phyloP scores from a whole-genome alignment of 106 monocot genomes.

The Acanthochlamys bracteata region DNA sequence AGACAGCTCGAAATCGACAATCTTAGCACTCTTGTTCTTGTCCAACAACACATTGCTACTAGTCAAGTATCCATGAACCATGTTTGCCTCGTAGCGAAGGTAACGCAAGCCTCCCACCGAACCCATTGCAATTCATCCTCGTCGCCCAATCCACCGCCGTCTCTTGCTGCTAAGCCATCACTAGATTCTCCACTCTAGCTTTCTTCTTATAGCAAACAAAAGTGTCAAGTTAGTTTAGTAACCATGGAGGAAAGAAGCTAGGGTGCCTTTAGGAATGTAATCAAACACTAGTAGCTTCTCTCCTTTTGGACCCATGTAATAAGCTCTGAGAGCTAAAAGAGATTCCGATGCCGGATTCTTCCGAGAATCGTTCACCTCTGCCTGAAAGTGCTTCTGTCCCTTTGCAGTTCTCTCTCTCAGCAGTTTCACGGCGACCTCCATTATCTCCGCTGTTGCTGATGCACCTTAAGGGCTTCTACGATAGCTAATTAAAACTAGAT shows the following conservation, averaged over 20 bases:
- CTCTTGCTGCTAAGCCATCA: constrained; percentile 27
- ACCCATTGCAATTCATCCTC: constrained; percentile 55
- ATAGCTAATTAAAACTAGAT: too few relatives aligned
- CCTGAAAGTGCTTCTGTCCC: constrained; percentile 48
- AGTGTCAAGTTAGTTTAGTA: background rate
- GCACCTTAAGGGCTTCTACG: too few relatives aligned
- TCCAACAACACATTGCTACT: constrained; percentile 48
- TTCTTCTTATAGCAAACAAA: too few relatives aligned
- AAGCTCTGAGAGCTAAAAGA: constrained; percentile 13
- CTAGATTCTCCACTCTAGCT: background rate
- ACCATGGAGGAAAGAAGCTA: constrained; percentile 15
- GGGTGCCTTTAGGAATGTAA: constrained; percentile 8
- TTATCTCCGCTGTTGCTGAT: constrained; percentile 42
- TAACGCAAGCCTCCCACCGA: constrained; percentile 28
- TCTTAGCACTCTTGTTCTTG: constrained; percentile 22
- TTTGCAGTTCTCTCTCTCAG: constrained; percentile 56
- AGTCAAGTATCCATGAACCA: constrained; percentile 58
- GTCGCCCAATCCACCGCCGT: constrained; percentile 41
- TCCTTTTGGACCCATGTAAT: constrained; percentile 11
- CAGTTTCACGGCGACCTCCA: constrained; percentile 58
- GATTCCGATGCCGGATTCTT: constrained; percentile 14
- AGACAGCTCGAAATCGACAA: constrained; percentile 45
- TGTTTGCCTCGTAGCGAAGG: constrained; percentile 30
- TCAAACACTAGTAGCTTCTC: constrained; percentile 18
- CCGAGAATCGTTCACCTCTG: constrained; percentile 21